phyloP scores from a whole-genome alignment of 139 green algal genomes.

The Coelastrella sp. region DNA sequence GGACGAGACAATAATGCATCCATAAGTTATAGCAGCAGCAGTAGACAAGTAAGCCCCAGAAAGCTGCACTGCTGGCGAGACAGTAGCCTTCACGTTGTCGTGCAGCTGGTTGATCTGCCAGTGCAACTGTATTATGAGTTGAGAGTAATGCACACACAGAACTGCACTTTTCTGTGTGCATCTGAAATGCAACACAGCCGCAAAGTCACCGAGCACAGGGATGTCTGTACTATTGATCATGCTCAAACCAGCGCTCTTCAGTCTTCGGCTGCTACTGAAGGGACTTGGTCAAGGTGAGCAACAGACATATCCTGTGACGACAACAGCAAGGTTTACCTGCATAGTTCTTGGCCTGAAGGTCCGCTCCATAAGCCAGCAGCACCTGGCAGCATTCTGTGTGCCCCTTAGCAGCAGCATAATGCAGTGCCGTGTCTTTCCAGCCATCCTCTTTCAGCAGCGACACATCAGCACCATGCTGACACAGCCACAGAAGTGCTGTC shows the following conservation, averaged over 20 bases:
- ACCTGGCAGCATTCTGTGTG: constrained; percentile 23
- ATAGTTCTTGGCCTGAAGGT: constrained; percentile 24
- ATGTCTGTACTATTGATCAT: too few relatives aligned
- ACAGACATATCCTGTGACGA: background rate
- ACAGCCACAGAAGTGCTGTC: constrained; percentile 28
- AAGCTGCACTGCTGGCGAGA: background rate
- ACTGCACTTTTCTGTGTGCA: too few relatives aligned
- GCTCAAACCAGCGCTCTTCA: too few relatives aligned
- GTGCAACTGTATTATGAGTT: too few relatives aligned
- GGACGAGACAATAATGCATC: background rate
- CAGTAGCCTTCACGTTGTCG: too few relatives aligned
- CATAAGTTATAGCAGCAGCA: background rate
- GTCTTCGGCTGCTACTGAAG: background rate
- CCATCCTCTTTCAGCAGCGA: too few relatives aligned
- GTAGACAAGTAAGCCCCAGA: background rate
- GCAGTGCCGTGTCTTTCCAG: constrained; percentile 24
- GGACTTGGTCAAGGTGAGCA: too few relatives aligned
- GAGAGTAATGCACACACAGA: too few relatives aligned
- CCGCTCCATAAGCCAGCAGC: constrained; percentile 25
- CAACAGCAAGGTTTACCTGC: background rate
- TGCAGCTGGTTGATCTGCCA: too few relatives aligned
- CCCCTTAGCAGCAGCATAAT: constrained; percentile 18
- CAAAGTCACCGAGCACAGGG: too few relatives aligned
- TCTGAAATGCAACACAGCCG: too few relatives aligned
- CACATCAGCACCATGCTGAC: too few relatives aligned